These are phyloP conservation scores for Fraxinus nigra DNA, from an alignment of 305 asterid species.

Conservation along the genomic window DNA sequence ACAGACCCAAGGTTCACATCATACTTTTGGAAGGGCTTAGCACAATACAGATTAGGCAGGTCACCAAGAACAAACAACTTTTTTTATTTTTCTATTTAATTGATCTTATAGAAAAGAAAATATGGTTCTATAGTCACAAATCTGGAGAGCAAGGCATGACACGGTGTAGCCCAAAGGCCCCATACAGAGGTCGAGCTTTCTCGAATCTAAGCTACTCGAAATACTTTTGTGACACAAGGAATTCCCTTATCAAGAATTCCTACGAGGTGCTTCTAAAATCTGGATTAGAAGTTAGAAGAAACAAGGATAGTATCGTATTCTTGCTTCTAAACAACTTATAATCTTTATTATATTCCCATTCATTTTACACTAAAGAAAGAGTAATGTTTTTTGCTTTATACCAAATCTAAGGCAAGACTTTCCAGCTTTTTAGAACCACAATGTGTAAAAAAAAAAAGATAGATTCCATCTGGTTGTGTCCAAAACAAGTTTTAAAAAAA, in stretches of 20 bases:
- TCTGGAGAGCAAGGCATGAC: neutral
- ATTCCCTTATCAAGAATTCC: neutral
- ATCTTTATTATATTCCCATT: neutral
- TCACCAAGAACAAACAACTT: neutral
- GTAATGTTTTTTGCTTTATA: neutral
- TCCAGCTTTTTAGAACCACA: neutral
- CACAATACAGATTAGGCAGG: neutral
- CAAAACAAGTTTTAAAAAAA: neutral
- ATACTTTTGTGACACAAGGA: neutral
- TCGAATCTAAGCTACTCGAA: neutral
- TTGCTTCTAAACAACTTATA: neutral
- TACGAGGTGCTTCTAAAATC: neutral
- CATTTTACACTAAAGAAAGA: neutral
- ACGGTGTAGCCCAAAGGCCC: neutral
- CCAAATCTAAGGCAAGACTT: neutral
- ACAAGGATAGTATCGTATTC: slow-evolving; percentile 10
- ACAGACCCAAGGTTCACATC: too few relatives aligned
- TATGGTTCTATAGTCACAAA: neutral
- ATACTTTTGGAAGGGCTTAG: neutral
- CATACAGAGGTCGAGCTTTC: neutral
- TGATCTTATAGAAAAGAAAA: neutral
- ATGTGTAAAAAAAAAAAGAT: neutral
- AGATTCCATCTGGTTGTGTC: neutral
- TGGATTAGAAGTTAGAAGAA: neutral
- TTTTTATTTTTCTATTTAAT: neutral